Evolutionary conservation across 352 stramenopile genomes (phyloP).

Genomic region (Lagenidium sp.): DNA sequence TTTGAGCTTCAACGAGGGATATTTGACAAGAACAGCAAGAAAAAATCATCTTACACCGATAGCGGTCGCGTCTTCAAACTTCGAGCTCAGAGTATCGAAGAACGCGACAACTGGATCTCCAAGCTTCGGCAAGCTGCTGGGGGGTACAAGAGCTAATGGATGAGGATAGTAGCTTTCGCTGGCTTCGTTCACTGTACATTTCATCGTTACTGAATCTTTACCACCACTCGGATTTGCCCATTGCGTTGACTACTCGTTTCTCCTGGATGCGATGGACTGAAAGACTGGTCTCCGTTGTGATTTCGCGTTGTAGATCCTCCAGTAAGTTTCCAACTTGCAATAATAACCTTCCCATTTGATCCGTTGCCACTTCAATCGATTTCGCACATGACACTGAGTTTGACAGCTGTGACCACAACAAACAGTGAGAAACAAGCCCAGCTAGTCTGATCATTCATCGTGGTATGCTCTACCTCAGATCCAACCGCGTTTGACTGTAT

Average conservation of each 20-base stretch:
- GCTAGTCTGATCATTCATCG: too few relatives aligned
- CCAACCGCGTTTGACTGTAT: constrained; percentile 14
- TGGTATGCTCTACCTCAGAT: constrained; percentile 13
- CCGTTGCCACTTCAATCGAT: constrained; percentile 17
- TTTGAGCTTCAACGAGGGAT: constrained; percentile 67
- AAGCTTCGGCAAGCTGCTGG: constrained; percentile 33
- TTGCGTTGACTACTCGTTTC: constrained; percentile 3
- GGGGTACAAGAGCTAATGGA: constrained; percentile 16
- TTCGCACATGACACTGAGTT: constrained; percentile 18
- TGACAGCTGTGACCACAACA: constrained; percentile 13
- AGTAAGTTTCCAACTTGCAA: constrained; percentile 28
- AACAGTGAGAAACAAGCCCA: too few relatives aligned
- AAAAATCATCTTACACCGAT: constrained; percentile 56
- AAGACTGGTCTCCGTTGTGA: constrained; percentile 30
- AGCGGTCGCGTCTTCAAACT: constrained; percentile 76
- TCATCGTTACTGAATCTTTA: too few relatives aligned
- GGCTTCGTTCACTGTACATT: not conserved
- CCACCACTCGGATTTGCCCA: constrained; percentile 6
- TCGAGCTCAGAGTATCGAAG: constrained; percentile 73
- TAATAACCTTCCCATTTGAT: constrained; percentile 17
- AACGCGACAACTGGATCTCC: constrained; percentile 76
- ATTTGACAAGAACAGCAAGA: constrained; percentile 78
- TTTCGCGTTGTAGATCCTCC: constrained; percentile 23
- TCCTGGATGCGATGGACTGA: constrained; percentile 32
- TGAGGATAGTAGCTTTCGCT: not conserved